Evolutionary conservation across 2,329 filamentous ascomycete species (phyloP), one percentile per base, ranked within the genome.

Genomic region (Phyllosticta capitalensis): DNA sequence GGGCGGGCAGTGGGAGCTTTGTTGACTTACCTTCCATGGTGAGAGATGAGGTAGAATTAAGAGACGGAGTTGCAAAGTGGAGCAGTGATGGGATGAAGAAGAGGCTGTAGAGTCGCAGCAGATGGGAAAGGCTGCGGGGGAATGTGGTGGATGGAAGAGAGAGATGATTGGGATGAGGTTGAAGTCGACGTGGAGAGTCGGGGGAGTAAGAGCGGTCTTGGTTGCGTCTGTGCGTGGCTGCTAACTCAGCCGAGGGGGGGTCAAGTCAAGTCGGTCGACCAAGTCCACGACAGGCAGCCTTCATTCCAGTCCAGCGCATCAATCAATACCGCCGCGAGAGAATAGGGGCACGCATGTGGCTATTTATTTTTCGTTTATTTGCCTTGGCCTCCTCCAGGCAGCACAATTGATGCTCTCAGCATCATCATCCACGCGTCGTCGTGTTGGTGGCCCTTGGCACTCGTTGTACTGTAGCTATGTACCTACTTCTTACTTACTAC

Each of bases 11-110:
- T n/a, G 33, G 38, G 38, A 45, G 38, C 38, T 45, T 45, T 45
- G 38, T 71, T 66, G 72, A 76, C 82, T 78, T 83, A 87, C 84
- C 84, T 80, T 87, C 82, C 82, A 85, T 85, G 75, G 74, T 81
- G 79, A 74, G 72, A 55, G 63, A 63, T 60, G 51, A 53, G 61
- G 62, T 59, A 52, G 53, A 57, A 55, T 30, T 52, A 56, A 64
- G 57, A 58, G 58, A 52, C 61, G 66, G 67, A 55, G 62, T 64
- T 66, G 64, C 65, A 63, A 63, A 64, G 52, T 63, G 63, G 65
- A 68, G 67, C 70, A 65, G 70, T 67, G 69, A 69, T 67, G 68
- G 67, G 64, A 61, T 65, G 20, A 55, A 67, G 65, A 69, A 52
- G 49, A 45, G 66, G 69, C 30, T 54, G 48, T 54, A 26, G 59